Evolutionary conservation across 371 early-diverging fungal species (phyloP), one percentile per base, ranked within the genome.

Genomic region (Circinella minor): DNA sequence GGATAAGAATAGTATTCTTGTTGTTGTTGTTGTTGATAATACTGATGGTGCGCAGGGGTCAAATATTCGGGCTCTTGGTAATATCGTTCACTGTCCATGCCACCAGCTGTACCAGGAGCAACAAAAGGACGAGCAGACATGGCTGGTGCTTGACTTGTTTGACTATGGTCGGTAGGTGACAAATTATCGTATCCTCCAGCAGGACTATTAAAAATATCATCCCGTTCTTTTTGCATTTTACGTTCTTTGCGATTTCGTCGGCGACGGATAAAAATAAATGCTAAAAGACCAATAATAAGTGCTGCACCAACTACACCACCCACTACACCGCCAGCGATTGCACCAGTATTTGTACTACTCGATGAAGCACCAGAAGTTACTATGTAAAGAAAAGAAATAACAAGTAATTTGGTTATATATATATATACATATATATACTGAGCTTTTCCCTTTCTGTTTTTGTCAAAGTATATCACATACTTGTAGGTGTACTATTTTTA

Each of bases 241-340:
- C 49, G 68, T 38, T 59, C 68, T 10, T 36, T 49, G 0, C 61
- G 60, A 57, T 59, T 38, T 13, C 27, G 36, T 15, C 68, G 61
- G 37, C 51, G 59, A 4, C 68, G 59, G 20, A 67, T 61, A 34
- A 67, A 49, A 5, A 59, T 9, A 67, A 67, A 61, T 13, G 61
- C 68, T n/a, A 61, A n/a, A 18, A 67, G 11, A 36, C 68, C 68
- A 13, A 60, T 61, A 61, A 67, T 67, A 36, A 67, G 27, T 2
- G 68, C 68, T 36, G 55, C 68, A 36, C 68, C 68, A 4, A 61
- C 66, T 6, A 71, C 61, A 34, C 67, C 71, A 5, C 71, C 71
- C 5, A 71, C 62, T 1, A 71, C 71, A 27, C 71, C 71, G 14
- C 71, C 71, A 17, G 57, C 67, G 38, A 71, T 66, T 34, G 71